Conservation (phyloP, 495 filamentous ascomycete species). For the Glutinoglossum americanum region DNA sequence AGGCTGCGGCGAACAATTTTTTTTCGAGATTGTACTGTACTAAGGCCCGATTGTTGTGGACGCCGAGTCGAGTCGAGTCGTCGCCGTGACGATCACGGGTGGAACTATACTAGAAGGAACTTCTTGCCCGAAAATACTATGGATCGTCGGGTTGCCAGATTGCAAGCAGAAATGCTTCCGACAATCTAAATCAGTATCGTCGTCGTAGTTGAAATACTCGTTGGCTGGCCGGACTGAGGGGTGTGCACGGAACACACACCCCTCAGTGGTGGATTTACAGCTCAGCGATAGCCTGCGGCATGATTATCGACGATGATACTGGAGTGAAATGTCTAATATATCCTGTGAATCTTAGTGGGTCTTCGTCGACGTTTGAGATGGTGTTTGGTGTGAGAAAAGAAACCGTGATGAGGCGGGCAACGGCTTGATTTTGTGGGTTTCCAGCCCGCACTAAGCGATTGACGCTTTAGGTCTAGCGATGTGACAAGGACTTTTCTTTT, state of each 20-base stretch:
- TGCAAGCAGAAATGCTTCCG: slow-evolving; percentile 12
- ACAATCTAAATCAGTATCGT: slow-evolving; percentile 42
- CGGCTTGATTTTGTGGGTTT: background rate
- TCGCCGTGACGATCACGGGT: slow-evolving; percentile 1
- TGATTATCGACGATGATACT: slow-evolving; percentile 54
- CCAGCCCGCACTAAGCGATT: background rate
- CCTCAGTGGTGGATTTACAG: slow-evolving; percentile 83
- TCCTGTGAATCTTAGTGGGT: slow-evolving; percentile 1
- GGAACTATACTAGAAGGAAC: slow-evolving; percentile 3
- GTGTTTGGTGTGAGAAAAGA: background rate
- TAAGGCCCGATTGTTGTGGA: background rate
- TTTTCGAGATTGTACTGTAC: background rate
- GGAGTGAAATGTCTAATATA: slow-evolving; percentile 16
- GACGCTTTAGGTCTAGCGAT: background rate
- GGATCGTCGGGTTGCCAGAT: slow-evolving; percentile 2
- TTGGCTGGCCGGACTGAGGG: slow-evolving; percentile 59
- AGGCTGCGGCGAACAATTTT: background rate
- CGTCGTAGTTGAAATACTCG: slow-evolving; percentile 48
- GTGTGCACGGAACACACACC: slow-evolving; percentile 38
- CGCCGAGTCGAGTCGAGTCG: background rate
- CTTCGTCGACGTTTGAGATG: slow-evolving; percentile 1
- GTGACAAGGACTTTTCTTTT: background rate
- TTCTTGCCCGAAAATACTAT: slow-evolving; percentile 1
- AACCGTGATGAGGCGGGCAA: background rate
- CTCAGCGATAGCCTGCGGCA: slow-evolving; percentile 79